A percentile compares a stretch with the other conserved stretches of the same genome.
Conservation (phyloP, 371 early-diverging fungal species). For the Mortierella sp. region DNA sequence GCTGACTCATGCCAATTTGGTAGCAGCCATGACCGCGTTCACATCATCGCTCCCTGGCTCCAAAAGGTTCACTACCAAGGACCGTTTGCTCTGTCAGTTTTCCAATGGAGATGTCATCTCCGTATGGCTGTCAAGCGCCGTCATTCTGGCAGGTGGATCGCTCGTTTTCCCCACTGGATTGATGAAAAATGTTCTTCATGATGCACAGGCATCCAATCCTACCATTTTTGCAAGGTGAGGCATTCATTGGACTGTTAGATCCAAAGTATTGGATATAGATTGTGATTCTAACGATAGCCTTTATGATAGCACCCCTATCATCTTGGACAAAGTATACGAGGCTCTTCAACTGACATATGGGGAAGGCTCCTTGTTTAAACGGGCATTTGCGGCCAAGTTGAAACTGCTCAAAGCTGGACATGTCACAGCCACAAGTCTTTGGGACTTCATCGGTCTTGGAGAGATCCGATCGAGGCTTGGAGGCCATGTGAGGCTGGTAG, state of each 20-base stretch:
- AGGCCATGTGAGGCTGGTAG: slow-evolving; percentile 77
- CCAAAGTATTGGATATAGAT: too few species aligned
- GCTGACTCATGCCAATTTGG: slow-evolving; percentile 59
- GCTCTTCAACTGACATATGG: slow-evolving; percentile 39
- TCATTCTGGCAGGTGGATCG: slow-evolving; percentile 41
- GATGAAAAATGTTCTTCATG: slow-evolving; percentile 52
- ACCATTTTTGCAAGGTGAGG: slow-evolving; percentile 47
- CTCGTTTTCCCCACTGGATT: slow-evolving; percentile 42
- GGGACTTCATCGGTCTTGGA: slow-evolving; percentile 83
- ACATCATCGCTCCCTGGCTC: slow-evolving; percentile 47
- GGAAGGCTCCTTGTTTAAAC: slow-evolving; percentile 26
- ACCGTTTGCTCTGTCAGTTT: slow-evolving; percentile 55
- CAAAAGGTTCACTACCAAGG: slow-evolving; percentile 51
- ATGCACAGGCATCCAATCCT: slow-evolving; percentile 34
- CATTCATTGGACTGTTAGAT: too few species aligned
- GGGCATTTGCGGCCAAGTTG: slow-evolving; percentile 57
- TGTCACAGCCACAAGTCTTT: slow-evolving; percentile 57
- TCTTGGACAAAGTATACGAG: slow-evolving; percentile 46
- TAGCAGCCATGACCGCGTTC: slow-evolving; percentile 58
- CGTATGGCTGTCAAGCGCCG: slow-evolving; percentile 31
- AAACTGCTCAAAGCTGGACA: slow-evolving; percentile 12
- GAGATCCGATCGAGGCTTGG: slow-evolving; percentile 87
- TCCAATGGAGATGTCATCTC: slow-evolving; percentile 49
- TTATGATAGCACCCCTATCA: slow-evolving; percentile 34
- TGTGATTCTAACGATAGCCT: background rate